phyloP scores from a whole-genome alignment of 441 rosid genomes.

The Adansonia madagascariensis region DNA sequence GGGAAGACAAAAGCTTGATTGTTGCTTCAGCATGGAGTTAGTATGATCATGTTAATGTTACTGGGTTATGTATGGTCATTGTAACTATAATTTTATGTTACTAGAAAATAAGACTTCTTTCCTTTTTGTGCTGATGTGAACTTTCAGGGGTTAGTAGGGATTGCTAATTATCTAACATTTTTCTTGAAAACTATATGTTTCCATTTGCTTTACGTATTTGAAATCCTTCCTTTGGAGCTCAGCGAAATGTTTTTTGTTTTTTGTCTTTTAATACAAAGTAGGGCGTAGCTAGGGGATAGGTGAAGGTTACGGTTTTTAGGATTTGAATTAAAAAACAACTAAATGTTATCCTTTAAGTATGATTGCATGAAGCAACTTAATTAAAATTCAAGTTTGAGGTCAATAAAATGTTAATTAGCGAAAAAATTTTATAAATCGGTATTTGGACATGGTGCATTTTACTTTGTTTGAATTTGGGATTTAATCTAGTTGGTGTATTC shows the following conservation, averaged over 20 bases:
- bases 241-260: background rate
- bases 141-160: slow-evolving; percentile 21
- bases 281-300: too few relatives aligned
- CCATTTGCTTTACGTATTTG: background rate
- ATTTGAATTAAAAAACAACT: too few relatives aligned
- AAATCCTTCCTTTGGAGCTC: background rate
- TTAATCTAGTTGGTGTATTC: too few relatives aligned
- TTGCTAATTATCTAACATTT: slow-evolving; percentile 34
- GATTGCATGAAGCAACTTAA: too few relatives aligned
- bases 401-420: too few relatives aligned
- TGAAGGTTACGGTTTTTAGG: too few relatives aligned
- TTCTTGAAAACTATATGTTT: slow-evolving; percentile 9
- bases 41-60: slow-evolving; percentile 19
- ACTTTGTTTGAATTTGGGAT: too few relatives aligned
- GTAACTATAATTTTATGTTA: slow-evolving; percentile 23
- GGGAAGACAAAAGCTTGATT: slow-evolving; percentile 91
- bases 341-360: too few relatives aligned
- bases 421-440: too few relatives aligned
- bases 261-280: too few relatives aligned
- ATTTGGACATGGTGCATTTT: too few relatives aligned
- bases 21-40: slow-evolving; percentile 95
- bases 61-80: slow-evolving; percentile 3
- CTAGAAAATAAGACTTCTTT: slow-evolving; percentile 23
- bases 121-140: slow-evolving; percentile 23
- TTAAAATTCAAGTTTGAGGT: too few relatives aligned